phyloP scores from a whole-genome alignment of 805 yeast species.

The Ogataea ganodermae region DNA sequence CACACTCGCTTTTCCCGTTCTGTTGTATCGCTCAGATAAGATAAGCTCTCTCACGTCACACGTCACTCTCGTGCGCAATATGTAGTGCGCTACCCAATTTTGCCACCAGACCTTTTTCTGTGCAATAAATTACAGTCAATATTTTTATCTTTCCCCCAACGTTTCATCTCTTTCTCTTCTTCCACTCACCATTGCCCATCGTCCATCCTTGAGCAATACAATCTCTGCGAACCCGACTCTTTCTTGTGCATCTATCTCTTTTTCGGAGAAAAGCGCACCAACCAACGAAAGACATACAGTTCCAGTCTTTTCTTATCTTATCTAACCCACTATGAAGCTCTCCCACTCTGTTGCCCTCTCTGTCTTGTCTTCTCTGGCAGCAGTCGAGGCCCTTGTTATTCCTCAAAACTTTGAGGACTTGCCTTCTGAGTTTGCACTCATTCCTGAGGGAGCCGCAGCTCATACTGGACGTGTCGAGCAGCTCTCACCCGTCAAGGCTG shows the following conservation, averaged over 20 bases:
- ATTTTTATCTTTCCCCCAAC: neutral
- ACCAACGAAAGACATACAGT: neutral
- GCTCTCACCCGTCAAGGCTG: conserved; percentile 3
- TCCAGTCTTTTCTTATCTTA: neutral
- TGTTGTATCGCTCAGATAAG: no score
- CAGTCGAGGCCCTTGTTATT: conserved; percentile 56
- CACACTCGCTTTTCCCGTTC: neutral
- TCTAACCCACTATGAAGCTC: conserved; percentile 12
- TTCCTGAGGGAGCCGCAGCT: conserved; percentile 5
- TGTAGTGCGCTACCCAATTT: conserved; percentile 1
- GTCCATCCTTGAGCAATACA: conserved; percentile 1
- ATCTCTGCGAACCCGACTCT: neutral
- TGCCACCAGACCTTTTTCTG: conserved; percentile 4
- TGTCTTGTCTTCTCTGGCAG: conserved; percentile 33
- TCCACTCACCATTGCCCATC: neutral
- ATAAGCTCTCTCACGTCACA: conserved; percentile 3
- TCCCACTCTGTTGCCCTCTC: conserved; percentile 30
- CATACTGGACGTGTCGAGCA: conserved; percentile 1
- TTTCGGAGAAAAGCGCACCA: neutral
- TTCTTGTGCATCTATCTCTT: neutral
- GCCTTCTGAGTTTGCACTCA: conserved; percentile 23
- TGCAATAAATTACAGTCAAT: neutral
- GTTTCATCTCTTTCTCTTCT: conserved; percentile 4
- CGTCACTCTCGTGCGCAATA: conserved; percentile 4
- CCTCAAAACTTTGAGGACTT: conserved; percentile 40